These are phyloP conservation scores for Ceratorhiza oryzae-sativae DNA, from an alignment of 1,284 basidiomycete genomes.

Conservation along the genomic window DNA sequence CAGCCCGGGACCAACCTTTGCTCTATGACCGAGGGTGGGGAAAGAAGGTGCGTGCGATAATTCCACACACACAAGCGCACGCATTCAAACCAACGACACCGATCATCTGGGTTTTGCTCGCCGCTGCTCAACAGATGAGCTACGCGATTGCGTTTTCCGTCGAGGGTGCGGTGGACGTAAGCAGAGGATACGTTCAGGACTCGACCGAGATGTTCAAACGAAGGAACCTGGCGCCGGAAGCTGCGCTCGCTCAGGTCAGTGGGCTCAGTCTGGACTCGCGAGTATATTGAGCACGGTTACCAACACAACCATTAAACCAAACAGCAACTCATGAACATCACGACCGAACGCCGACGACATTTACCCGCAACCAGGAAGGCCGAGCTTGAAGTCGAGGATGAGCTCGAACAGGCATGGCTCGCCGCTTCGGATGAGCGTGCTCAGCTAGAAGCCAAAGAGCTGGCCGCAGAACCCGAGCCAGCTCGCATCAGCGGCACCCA, in stretches of 20 bases:
- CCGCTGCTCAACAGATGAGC: slow-evolving; percentile 50
- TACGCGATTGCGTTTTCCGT: slow-evolving; percentile 54
- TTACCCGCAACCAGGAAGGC: slow-evolving; percentile 41
- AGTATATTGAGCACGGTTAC: too few relatives aligned
- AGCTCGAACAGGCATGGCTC: slow-evolving; percentile 48
- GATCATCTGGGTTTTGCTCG: not conserved
- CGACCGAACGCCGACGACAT: slow-evolving; percentile 41
- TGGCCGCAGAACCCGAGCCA: slow-evolving; percentile 45
- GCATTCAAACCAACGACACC: not conserved
- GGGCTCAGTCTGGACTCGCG: not conserved
- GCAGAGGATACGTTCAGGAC: slow-evolving; percentile 49
- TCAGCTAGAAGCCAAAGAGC: slow-evolving; percentile 42
- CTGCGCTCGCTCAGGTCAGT: slow-evolving; percentile 48
- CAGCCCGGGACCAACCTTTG: slow-evolving; percentile 52
- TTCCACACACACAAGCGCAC: not conserved
- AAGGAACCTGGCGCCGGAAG: slow-evolving; percentile 47
- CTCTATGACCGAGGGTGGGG: slow-evolving; percentile 57
- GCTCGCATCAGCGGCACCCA: slow-evolving; percentile 52
- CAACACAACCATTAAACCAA: not conserved
- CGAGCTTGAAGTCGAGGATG: slow-evolving; percentile 48
- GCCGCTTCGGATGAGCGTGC: slow-evolving; percentile 44
- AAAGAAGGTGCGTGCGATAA: slow-evolving; percentile 48
- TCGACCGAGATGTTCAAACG: slow-evolving; percentile 38
- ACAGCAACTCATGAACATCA: slow-evolving; percentile 44
- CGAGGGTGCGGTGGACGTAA: slow-evolving; percentile 55